phyloP scores from a whole-genome alignment of 805 yeast species.

The Sungouiozyma intestinalis region DNA sequence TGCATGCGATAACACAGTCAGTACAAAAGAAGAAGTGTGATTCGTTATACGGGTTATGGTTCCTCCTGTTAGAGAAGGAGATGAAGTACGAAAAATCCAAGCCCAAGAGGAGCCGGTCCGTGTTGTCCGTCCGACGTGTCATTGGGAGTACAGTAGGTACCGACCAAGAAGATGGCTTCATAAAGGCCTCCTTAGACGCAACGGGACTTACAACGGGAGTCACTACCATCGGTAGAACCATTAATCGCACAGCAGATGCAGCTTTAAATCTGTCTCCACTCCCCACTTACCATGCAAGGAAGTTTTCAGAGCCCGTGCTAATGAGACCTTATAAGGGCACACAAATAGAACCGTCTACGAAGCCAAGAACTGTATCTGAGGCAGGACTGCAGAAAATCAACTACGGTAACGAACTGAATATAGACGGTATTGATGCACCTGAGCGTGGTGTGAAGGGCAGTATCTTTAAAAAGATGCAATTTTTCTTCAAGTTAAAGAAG shows the following conservation, averaged over 20 bases:
- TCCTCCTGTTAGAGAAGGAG: conserved; percentile 45
- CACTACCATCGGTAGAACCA: conserved; percentile 8
- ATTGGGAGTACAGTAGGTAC: conserved; percentile 12
- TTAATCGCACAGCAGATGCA: conserved; percentile 6
- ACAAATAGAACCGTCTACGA: not conserved
- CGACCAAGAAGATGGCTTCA: conserved; percentile 5
- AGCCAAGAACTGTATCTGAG: not conserved
- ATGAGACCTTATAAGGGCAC: not conserved
- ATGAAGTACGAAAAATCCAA: conserved; percentile 24
- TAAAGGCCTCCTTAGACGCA: conserved; percentile 4
- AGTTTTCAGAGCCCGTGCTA: conserved; percentile 1
- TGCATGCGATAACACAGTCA: conserved; percentile 46
- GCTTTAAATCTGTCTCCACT: conserved; percentile 3
- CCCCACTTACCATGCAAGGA: conserved; percentile 1
- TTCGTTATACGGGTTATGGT: conserved; percentile 66
- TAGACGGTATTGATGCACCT: not conserved
- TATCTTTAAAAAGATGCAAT: conserved; percentile 26
- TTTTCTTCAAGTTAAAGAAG: conserved; percentile 24
- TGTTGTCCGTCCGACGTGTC: conserved; percentile 25
- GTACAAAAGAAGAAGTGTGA: conserved; percentile 55
- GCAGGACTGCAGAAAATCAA: not conserved
- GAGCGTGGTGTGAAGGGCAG: conserved; percentile 16
- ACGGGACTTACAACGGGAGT: conserved; percentile 6
- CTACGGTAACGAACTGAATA: not conserved
- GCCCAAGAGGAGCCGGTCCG: conserved; percentile 30